These are phyloP conservation scores for Psophocarpus tetragonolobus DNA, from an alignment of 306 rosid genomes.

Conservation along the genomic window DNA sequence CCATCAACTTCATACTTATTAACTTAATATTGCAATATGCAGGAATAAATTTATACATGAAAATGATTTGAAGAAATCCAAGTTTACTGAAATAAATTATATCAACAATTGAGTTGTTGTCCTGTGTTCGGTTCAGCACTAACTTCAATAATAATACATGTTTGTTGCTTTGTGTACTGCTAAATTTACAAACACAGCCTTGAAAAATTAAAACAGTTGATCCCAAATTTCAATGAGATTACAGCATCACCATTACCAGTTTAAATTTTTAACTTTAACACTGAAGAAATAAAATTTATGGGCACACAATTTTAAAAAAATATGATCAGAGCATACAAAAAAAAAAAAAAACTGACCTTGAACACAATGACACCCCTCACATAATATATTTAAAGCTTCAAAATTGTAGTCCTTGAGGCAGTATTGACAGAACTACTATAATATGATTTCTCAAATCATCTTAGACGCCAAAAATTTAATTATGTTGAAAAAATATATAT, in stretches of 20 bases:
- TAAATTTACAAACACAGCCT: constrained; percentile 11
- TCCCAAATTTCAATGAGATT: not conserved
- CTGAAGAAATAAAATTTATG: not conserved
- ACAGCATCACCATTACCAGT: not conserved
- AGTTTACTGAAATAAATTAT: not conserved
- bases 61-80: not conserved
- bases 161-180: not conserved
- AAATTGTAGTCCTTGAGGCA: constrained; percentile 10
- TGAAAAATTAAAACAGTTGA: constrained; percentile 6
- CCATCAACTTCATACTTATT: not conserved
- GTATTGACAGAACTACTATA: not conserved
- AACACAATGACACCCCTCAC: not conserved
- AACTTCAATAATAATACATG: constrained; percentile 2
- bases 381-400: constrained; percentile 13
- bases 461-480: constrained; percentile 1
- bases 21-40: not conserved
- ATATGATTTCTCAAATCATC: constrained; percentile 15
- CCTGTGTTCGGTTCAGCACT: not conserved
- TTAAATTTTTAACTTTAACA: not conserved
- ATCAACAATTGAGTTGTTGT: not conserved
- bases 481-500: not conserved
- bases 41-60: not conserved
- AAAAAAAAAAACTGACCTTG: not conserved
- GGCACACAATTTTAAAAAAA: not conserved
- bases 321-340: not conserved